Conservation (phyloP, 768 basidiomycete genomes). For the Amanita subjunquillea region DNA sequence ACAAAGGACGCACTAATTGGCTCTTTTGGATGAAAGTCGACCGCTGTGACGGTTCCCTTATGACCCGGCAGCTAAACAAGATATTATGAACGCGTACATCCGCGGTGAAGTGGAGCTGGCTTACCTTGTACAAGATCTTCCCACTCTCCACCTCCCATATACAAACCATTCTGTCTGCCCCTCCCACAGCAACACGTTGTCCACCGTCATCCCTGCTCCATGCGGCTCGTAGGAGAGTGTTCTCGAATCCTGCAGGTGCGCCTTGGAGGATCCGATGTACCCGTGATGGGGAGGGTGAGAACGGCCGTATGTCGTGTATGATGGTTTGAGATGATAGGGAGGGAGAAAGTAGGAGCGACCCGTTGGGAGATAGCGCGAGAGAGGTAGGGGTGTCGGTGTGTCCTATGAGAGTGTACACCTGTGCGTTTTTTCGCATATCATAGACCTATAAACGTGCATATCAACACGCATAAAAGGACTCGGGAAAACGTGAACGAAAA, state of each 20-base stretch:
- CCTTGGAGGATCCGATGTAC: conserved; percentile 74
- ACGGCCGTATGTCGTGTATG: conserved; percentile 90
- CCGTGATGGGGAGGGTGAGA: conserved; percentile 75
- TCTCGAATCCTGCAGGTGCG: conserved; percentile 92
- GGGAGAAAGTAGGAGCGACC: conserved; percentile 80
- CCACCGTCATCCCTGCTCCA: conserved; percentile 89
- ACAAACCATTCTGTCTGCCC: conserved; percentile 79
- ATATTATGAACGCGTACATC: not conserved
- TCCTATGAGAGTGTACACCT: conserved; percentile 72
- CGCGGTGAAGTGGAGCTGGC: not conserved
- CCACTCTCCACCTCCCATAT: conserved; percentile 82
- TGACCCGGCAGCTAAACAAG: conserved; percentile 75
- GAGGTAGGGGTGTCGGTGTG: conserved; percentile 93
- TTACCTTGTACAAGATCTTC: conserved; percentile 70
- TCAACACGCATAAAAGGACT: conserved; percentile 3
- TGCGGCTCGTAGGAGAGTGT: conserved; percentile 67
- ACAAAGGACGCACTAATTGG: conserved; percentile 66
- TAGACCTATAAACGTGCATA: conserved; percentile 46
- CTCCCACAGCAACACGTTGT: conserved; percentile 75
- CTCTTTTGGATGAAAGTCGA: conserved; percentile 94
- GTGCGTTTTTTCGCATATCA: conserved; percentile 77
- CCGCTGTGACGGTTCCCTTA: conserved; percentile 91
- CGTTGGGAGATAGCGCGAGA: conserved; percentile 84
- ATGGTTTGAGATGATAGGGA: conserved; percentile 84
- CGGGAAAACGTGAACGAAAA: not conserved